Evolutionary conservation across 306 rosid genomes (phyloP).

Genomic region (Spatholobus suberectus): DNA sequence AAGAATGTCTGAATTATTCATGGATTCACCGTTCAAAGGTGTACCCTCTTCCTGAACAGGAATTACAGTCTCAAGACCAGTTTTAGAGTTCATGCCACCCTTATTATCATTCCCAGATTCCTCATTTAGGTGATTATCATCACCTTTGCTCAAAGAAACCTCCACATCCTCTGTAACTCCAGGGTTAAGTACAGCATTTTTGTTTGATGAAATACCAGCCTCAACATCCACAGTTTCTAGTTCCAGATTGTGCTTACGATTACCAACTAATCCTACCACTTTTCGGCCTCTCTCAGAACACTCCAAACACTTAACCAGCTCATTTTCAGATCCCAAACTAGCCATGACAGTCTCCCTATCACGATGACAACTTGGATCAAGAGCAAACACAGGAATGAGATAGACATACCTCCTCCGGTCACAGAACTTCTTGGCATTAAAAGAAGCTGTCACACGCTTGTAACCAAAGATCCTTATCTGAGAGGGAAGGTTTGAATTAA

Average conservation of each 20-base stretch:
- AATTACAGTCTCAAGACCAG: conserved; percentile 39
- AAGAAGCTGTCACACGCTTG: conserved; percentile 85
- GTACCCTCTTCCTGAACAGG: conserved; percentile 33
- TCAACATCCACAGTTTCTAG: conserved; percentile 47
- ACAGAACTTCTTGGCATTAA: conserved; percentile 91
- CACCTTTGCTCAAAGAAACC: conserved; percentile 42
- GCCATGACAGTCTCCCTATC: conserved; percentile 93
- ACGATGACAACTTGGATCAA: conserved; percentile 81
- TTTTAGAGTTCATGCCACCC: conserved; percentile 42
- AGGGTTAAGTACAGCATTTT: conserved; percentile 35
- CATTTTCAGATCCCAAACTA: conserved; percentile 82
- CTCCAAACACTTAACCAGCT: conserved; percentile 74
- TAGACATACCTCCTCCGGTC: conserved; percentile 96
- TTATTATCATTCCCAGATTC: conserved; percentile 40
- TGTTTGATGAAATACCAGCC: conserved; percentile 51
- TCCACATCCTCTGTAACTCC: conserved; percentile 39
- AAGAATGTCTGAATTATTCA: conserved; percentile 29
- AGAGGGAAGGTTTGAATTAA: conserved; percentile 72
- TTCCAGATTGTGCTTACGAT: conserved; percentile 62
- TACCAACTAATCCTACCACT: conserved; percentile 78
- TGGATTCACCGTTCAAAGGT: conserved; percentile 44
- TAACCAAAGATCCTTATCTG: conserved; percentile 88
- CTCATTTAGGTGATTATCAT: conserved; percentile 19
- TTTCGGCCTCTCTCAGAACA: conserved; percentile 95
- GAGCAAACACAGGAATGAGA: conserved; percentile 86